Evolutionary conservation across 176 grass and related monocot genomes (phyloP), one percentile per base, ranked within the genome.

Genomic region (Musa acuminata): DNA sequence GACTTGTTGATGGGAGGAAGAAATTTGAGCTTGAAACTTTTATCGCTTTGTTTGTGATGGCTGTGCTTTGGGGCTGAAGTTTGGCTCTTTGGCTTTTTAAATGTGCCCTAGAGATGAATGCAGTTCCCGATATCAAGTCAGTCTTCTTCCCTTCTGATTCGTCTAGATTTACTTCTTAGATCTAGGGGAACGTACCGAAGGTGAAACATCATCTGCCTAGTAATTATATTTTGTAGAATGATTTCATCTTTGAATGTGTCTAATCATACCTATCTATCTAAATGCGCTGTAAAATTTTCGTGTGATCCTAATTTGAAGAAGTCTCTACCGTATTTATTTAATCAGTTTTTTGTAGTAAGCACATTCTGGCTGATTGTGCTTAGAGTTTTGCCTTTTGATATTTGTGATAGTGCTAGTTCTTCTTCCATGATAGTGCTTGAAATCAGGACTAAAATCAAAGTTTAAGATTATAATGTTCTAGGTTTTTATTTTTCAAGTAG

Each of bases 71-170:
- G 91, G 84, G 77, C 88, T 89, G 77, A 80, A 91, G 80, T 89
- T 89, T 96, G 72, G 35, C 82, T 85, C 74, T 79, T 77, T 83
- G 81, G 80, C 80, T 79, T 62, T 10, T 24, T 58, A 74, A 53
- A 9, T 3, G 72, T 13, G 84, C 85, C 84, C 81, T 67, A 67
- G 90, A 66, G 95, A 91, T 99, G 82, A 91, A 89, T 91, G 27
- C 80, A 87, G 90, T 12, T 12, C 88, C 86, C 88, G 23, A 87
- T 57, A 91, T 58, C 17, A 78, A 89, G 64, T 29, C 22, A 65
- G 72, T 9, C 72, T 71, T 80, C 53, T 49, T 78, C 62, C 20
- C 17, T 81, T 24, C 13, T 1, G 75, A 14, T 80, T 89, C 64
- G 72, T 82, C 55, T 85, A 51, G 57, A 52, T 83, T 64, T n/a